Percentiles rank a stretch among this genome's conserved stretches.
These are phyloP conservation scores for Cyathus olla DNA, from an alignment of 1,284 basidiomycete genomes.

Conservation along the genomic window DNA sequence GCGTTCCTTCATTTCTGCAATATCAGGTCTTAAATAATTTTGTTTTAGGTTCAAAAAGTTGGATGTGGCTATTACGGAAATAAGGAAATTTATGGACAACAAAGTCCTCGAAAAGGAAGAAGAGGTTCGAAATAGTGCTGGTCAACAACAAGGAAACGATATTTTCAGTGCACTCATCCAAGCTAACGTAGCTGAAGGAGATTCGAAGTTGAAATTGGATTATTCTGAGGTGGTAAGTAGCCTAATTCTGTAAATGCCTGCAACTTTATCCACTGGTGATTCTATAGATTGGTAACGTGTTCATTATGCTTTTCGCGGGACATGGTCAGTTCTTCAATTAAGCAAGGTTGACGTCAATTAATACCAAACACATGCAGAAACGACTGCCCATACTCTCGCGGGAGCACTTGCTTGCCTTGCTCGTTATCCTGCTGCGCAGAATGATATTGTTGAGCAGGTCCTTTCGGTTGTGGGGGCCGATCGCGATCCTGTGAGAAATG, in stretches of 20 bases:
- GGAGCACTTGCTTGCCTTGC: conserved; percentile 59
- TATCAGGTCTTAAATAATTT: too few species aligned
- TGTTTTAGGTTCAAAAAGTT: conserved; percentile 18
- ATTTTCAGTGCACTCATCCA: conserved; percentile 59
- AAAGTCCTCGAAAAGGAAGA: conserved; percentile 50
- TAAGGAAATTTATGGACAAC: conserved; percentile 53
- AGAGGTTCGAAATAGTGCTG: conserved; percentile 14
- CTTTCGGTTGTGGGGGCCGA: conserved; percentile 50
- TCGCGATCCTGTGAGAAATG: conserved; percentile 49
- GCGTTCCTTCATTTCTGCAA: too few species aligned
- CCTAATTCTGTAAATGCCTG: too few species aligned
- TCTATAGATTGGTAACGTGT: conserved; percentile 63
- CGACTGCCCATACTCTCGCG: conserved; percentile 59
- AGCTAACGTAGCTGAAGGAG: conserved; percentile 57
- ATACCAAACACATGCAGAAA: conserved; percentile 55
- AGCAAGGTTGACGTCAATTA: conserved; percentile 25
- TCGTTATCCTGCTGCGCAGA: conserved; percentile 55
- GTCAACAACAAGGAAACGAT: neutral
- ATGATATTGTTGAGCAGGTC: conserved; percentile 59
- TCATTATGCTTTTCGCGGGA: conserved; percentile 64
- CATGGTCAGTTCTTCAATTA: conserved; percentile 55
- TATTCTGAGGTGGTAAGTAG: conserved; percentile 60
- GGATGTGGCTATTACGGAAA: conserved; percentile 31
- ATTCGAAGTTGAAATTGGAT: conserved; percentile 52
- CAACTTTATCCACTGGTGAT: too few species aligned